phyloP scores from a whole-genome alignment of 192 early-diverging fungal species.

The Rhizophagus prolifer region DNA sequence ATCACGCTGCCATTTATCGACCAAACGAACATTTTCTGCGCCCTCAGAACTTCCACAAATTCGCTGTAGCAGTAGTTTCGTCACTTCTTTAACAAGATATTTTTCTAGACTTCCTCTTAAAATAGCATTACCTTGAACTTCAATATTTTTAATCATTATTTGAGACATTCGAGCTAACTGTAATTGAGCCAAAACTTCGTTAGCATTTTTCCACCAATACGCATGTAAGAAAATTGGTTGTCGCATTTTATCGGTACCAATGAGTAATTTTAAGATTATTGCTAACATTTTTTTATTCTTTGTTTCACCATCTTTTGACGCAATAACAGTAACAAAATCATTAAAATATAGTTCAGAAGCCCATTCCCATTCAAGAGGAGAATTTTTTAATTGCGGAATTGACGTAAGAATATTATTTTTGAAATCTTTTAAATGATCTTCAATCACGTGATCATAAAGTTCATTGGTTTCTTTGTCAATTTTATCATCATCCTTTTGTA shows the following conservation, averaged over 20 bases:
- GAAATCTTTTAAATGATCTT: background rate
- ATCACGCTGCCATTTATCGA: background rate
- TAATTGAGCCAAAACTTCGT: conserved; percentile 12
- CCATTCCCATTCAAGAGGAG: background rate
- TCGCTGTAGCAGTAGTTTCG: background rate
- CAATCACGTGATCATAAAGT: background rate
- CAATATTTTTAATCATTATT: background rate
- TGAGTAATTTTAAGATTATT: background rate
- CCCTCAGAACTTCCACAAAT: background rate
- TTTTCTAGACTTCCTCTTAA: background rate
- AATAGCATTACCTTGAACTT: background rate
- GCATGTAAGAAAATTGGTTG: conserved; percentile 15
- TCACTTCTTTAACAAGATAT: background rate
- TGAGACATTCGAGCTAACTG: conserved; percentile 8
- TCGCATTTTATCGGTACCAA: background rate
- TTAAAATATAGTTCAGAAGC: conserved; percentile 21
- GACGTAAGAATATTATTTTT: background rate
- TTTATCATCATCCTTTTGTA: conserved; percentile 11
- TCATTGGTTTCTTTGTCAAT: conserved; percentile 16
- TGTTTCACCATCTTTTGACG: background rate
- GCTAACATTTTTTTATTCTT: background rate
- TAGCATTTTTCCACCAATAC: conserved; percentile 24
- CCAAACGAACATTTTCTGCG: background rate
- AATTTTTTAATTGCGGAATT: background rate
- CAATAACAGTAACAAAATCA: conserved; percentile 17